Evolutionary conservation across 176 grass and related monocot genomes (phyloP), one percentile per base, ranked within the genome.

Genomic region (Ensete glaucum): DNA sequence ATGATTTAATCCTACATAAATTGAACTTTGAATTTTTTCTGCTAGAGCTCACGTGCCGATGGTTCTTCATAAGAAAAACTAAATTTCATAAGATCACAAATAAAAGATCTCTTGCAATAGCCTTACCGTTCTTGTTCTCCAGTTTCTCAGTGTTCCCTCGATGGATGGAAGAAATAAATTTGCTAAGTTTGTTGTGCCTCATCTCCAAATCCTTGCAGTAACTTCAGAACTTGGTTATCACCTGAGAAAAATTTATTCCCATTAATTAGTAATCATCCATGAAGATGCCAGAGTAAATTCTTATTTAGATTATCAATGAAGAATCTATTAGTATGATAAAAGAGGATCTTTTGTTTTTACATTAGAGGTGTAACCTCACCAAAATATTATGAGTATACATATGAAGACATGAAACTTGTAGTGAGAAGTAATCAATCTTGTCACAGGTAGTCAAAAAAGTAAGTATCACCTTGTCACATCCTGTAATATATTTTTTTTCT

Each of bases 51-150:
- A 43, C 6, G 5, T 78, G 11, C 54, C 60, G 57, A 53, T 55
- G 22, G 55, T 16, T 75, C 62, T 64, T 67, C 12, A 9, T 11
- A 48, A 51, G 17, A 62, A 52, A 83, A 34, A 34, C 29, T 53
- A 76, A 76, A 27, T 75, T 25, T 49, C 53, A 10, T 27, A 52
- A 68, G 63, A 54, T 73, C 25, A 68, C 80, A 52, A 71, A 62
- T 74, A 62, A 16, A 66, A 15, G 13, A 67, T 49, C 56, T 20
- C 4, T 17, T 22, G 17, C 4, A 14, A 88, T 22, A 68, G 14
- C 72, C 87, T 68, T 82, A 87, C 93, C 93, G 64, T 90, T 90
- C 78, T 90, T 92, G 82, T 81, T 97, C 66, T 93, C 83, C 12
- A 90, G 52, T 51, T 88, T 65, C 83, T 86, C 69, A 9, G 80